Conservation (phyloP, 23 red algal species). For the Chondrus crispus region DNA sequence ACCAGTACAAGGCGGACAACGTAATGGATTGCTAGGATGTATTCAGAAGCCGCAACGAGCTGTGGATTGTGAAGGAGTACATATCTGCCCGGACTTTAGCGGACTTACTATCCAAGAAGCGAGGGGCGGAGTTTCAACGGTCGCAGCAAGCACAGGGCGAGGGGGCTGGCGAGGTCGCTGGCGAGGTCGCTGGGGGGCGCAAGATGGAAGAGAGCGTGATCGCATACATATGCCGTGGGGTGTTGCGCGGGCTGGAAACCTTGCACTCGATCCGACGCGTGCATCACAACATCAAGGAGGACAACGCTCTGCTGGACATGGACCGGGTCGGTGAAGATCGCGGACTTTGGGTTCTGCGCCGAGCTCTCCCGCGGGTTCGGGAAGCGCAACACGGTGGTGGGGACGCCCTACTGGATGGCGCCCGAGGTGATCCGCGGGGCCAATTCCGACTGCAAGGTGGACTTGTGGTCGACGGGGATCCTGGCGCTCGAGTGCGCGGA, state of each 20-base stretch:
- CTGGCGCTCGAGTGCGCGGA: slow-evolving; percentile 94
- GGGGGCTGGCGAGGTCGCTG: too few species aligned
- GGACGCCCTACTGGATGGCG: slow-evolving; percentile 99
- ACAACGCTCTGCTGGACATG: slow-evolving; percentile 77
- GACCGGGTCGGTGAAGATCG: slow-evolving; percentile 72
- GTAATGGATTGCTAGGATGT: slow-evolving; percentile 90
- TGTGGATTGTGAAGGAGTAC: slow-evolving; percentile 98
- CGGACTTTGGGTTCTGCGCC: slow-evolving; percentile 95
- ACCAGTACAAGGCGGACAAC: slow-evolving; percentile 87
- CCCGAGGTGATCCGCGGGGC: slow-evolving; percentile 90
- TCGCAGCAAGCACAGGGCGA: too few species aligned
- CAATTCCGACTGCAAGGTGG: slow-evolving; percentile 92
- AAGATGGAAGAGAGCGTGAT: slow-evolving; percentile 75
- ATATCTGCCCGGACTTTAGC: slow-evolving; percentile 90
- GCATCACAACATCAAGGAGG: slow-evolving; percentile 95
- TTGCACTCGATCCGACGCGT: slow-evolving; percentile 91
- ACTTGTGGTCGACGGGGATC: slow-evolving; percentile 95
- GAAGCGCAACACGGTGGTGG: slow-evolving; percentile 88
- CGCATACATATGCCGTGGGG: slow-evolving; percentile 82
- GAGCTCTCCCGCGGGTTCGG: slow-evolving; percentile 76
- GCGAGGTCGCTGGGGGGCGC: slow-evolving; percentile 52
- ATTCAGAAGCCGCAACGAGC: slow-evolving; percentile 55
- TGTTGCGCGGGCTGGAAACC: slow-evolving; percentile 78
- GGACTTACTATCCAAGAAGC: too few species aligned
- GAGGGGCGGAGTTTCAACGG: too few species aligned